A percentile compares a stretch with the other conserved stretches of the same genome.
These are phyloP conservation scores for Cyberlindnera mycetangii DNA, from an alignment of 805 yeast species.

Conservation along the genomic window DNA sequence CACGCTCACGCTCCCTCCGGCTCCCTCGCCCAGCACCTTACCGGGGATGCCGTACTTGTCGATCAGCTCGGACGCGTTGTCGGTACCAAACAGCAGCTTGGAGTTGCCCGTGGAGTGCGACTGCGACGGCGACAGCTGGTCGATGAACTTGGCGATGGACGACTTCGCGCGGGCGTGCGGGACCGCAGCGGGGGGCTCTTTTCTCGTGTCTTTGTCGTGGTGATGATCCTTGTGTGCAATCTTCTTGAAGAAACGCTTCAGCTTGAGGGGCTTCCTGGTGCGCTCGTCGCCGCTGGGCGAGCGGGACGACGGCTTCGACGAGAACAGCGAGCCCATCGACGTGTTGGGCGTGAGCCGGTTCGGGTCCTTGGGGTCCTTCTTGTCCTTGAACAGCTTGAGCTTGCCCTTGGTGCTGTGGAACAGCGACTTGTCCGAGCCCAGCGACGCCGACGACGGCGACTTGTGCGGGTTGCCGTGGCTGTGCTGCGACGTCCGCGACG, in stretches of 20 bases:
- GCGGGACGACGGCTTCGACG: constrained; percentile 22
- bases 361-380: constrained; percentile 10
- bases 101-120: constrained; percentile 18
- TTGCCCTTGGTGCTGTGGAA: constrained; percentile 17
- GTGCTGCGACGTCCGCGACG: constrained; percentile 13
- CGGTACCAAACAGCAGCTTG: constrained; percentile 37
- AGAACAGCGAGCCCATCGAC: constrained; percentile 25
- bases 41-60: constrained; percentile 77
- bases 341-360: constrained; percentile 27
- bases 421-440: constrained; percentile 12
- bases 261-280: constrained; percentile 25
- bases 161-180: constrained; percentile 11
- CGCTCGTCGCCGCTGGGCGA: constrained; percentile 20
- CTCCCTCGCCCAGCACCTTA: constrained; percentile 81
- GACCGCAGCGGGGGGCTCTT: neutral
- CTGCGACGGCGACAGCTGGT: constrained; percentile 25
- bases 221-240: constrained; percentile 22
- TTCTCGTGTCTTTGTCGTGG: constrained; percentile 1
- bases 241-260: constrained; percentile 54
- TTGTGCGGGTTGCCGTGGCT: constrained; percentile 5
- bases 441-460: constrained; percentile 15
- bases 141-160: constrained; percentile 24
- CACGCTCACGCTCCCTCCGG: constrained; percentile 89
- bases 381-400: constrained; percentile 13
- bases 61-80: constrained; percentile 39